phyloP scores from a whole-genome alignment of 78 protist genomes.

The Trichosphaerium sp. region DNA sequence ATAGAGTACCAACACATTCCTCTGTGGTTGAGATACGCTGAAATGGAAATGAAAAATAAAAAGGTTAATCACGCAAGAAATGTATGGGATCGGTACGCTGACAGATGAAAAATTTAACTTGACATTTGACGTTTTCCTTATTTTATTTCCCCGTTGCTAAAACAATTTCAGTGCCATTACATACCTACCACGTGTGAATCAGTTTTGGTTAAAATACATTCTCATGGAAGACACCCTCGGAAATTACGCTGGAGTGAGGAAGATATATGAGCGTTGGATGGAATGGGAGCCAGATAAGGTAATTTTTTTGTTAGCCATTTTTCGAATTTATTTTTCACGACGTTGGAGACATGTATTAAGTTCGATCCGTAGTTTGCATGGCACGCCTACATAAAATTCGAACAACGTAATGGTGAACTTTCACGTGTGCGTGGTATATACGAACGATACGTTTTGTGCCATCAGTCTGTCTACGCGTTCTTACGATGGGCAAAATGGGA shows the following conservation, averaged over 20 bases:
- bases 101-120: too few species aligned
- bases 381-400: constrained; percentile 75
- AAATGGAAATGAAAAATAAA: constrained; percentile 89
- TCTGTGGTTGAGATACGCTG: constrained; percentile 88
- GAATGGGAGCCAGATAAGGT: constrained; percentile 49
- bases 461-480: constrained; percentile 63
- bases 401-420: constrained; percentile 52
- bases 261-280: constrained; percentile 96
- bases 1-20: constrained; percentile 27
- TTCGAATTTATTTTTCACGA: not conserved
- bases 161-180: too few species aligned
- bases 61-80: constrained; percentile 91
- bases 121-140: too few species aligned
- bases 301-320: not conserved
- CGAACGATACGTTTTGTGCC: constrained; percentile 29
- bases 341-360: too few species aligned
- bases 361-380: constrained; percentile 82
- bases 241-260: constrained; percentile 71
- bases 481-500: constrained; percentile 81
- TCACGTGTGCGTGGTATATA: constrained; percentile 60
- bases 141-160: too few species aligned
- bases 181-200: constrained; percentile 79
- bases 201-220: constrained; percentile 86
- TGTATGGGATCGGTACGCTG: constrained; percentile 92
- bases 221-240: constrained; percentile 94